Percentiles rank a stretch among this genome's conserved stretches.
phyloP scores from a whole-genome alignment of 495 filamentous ascomycete species.

The Amorphotheca resinae region DNA sequence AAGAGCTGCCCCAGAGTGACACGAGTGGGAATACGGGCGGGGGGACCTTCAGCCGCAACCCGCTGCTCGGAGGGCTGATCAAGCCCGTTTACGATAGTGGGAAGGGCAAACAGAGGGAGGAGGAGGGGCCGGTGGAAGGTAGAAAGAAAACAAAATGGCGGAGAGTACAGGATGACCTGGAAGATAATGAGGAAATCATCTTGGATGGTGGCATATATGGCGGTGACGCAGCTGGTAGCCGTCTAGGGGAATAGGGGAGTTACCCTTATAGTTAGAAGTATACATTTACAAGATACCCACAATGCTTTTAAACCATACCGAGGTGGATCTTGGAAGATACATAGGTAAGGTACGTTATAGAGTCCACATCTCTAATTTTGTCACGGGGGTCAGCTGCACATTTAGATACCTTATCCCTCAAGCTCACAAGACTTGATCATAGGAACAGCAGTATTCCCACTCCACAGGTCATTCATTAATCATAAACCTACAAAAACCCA shows the following conservation, averaged over 20 bases:
- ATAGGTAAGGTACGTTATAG: too few relatives aligned
- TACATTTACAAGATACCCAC: too few relatives aligned
- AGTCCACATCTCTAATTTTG: too few relatives aligned
- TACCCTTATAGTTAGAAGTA: too few relatives aligned
- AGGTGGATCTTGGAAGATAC: too few relatives aligned
- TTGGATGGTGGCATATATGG: slow-evolving; percentile 73
- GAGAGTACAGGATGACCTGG: slow-evolving; percentile 80
- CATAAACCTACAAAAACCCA: too few relatives aligned
- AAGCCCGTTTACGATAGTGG: slow-evolving; percentile 53
- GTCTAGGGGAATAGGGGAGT: slow-evolving; percentile 31
- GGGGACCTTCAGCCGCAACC: slow-evolving; percentile 71
- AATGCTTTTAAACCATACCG: too few relatives aligned
- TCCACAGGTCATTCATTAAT: too few relatives aligned
- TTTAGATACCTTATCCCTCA: too few relatives aligned
- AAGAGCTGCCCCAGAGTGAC: slow-evolving; percentile 16
- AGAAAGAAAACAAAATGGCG: slow-evolving; percentile 53
- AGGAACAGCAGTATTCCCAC: too few relatives aligned
- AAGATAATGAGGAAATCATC: slow-evolving; percentile 88
- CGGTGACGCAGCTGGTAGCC: slow-evolving; percentile 15
- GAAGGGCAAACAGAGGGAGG: slow-evolving; percentile 19
- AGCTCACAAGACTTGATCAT: too few relatives aligned
- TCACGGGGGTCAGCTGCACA: too few relatives aligned
- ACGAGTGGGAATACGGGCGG: slow-evolving; percentile 27
- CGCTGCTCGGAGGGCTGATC: slow-evolving; percentile 66
- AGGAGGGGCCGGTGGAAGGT: slow-evolving; percentile 20